phyloP scores from a whole-genome alignment of 1,139 yeast species.

The Blastobotrys ciferrii region DNA sequence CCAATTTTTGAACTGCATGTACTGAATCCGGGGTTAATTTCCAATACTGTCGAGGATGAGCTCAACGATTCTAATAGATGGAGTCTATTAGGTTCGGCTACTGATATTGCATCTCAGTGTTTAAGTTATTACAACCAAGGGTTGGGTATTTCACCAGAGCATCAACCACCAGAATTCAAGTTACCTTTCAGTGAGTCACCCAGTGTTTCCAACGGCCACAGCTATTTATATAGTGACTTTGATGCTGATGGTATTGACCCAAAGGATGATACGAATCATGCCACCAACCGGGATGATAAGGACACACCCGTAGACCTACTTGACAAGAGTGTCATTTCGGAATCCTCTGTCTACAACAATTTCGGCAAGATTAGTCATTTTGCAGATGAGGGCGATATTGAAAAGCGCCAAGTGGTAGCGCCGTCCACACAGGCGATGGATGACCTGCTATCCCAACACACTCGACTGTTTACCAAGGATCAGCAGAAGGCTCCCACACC shows the following conservation, averaged over 20 bases:
- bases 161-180: slow-evolving; percentile 13
- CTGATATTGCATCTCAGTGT: slow-evolving; percentile 40
- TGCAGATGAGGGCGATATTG: slow-evolving; percentile 3
- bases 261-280: background rate
- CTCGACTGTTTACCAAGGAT: slow-evolving; percentile 21
- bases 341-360: background rate
- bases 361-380: background rate
- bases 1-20: slow-evolving; percentile 37
- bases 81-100: slow-evolving; percentile 33
- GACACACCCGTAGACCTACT: background rate
- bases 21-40: slow-evolving; percentile 51
- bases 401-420: slow-evolving; percentile 4
- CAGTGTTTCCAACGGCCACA: background rate
- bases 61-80: slow-evolving; percentile 38
- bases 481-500: slow-evolving; percentile 5
- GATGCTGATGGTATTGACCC: slow-evolving; percentile 6
- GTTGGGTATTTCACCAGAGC: slow-evolving; percentile 4
- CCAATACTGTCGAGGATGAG: slow-evolving; percentile 43
- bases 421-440: slow-evolving; percentile 18
- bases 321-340: background rate
- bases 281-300: no score
- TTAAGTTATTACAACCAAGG: slow-evolving; percentile 29
- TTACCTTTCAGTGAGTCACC: slow-evolving; percentile 8
- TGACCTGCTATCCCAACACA: slow-evolving; percentile 23
- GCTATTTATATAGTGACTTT: background rate